Conservation (phyloP, 805 yeast genomes). For the Debaryomyces tyrocola region DNA sequence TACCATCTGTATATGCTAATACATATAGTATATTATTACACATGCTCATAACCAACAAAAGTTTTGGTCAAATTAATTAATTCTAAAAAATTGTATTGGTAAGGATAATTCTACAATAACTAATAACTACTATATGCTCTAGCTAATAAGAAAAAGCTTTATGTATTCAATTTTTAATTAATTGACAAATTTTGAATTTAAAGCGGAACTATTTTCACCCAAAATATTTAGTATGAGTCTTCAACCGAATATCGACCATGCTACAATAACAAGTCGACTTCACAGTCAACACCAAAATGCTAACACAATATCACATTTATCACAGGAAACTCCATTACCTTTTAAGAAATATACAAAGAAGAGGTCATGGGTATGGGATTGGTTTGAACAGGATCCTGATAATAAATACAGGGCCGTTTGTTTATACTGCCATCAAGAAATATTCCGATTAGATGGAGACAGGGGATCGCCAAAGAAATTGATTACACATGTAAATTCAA, state of each 20-base stretch:
- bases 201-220: neutral
- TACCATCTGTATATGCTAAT: neutral
- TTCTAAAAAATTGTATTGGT: neutral
- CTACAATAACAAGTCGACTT: slow-evolving; percentile 9
- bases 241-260: slow-evolving; percentile 8
- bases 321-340: slow-evolving; percentile 15
- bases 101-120: neutral
- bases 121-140: neutral
- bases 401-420: slow-evolving; percentile 17
- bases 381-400: slow-evolving; percentile 16
- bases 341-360: slow-evolving; percentile 16
- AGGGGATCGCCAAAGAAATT: slow-evolving; percentile 18
- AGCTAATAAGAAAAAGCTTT: neutral
- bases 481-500: slow-evolving; percentile 15
- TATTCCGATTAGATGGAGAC: slow-evolving; percentile 15
- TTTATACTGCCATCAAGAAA: slow-evolving; percentile 14
- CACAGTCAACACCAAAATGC: slow-evolving; percentile 9
- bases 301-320: slow-evolving; percentile 14
- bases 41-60: neutral
- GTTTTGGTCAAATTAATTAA: neutral
- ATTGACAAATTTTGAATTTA: neutral
- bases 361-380: slow-evolving; percentile 19
- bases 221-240: neutral
- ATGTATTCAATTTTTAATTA: neutral
- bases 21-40: neutral